A percentile compares a stretch with the other conserved stretches of the same genome.
Evolutionary conservation across 2,329 filamentous ascomycete species (phyloP).

Genomic region (Phaeosphaeriaceae sp.): DNA sequence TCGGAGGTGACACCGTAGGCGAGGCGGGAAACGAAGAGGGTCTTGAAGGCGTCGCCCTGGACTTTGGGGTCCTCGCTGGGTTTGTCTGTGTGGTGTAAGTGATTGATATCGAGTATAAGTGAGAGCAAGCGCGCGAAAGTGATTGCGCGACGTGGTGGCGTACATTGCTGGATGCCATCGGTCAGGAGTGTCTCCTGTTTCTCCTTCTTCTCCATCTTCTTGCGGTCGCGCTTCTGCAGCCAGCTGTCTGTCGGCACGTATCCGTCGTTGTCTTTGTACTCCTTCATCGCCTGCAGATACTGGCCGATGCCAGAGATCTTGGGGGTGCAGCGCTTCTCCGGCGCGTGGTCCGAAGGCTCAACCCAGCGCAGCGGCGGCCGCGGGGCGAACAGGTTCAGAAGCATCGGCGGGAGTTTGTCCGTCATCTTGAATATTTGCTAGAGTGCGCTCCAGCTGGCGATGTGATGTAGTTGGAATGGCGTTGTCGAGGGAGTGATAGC

Average conservation of each 20-base stretch:
- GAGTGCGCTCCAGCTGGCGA: conserved; percentile 45
- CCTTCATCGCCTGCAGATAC: conserved; percentile 74
- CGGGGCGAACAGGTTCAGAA: conserved; percentile 93
- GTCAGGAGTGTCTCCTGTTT: conserved; percentile 68
- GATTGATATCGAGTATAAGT: not conserved
- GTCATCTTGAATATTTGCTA: conserved; percentile 71
- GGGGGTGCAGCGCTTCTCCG: conserved; percentile 80
- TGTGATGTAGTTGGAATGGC: conserved; percentile 36
- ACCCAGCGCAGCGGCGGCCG: conserved; percentile 91
- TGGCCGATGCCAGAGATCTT: conserved; percentile 75
- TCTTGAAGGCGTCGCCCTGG: conserved; percentile 92
- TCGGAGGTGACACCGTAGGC: conserved; percentile 88
- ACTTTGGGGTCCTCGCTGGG: conserved; percentile 86
- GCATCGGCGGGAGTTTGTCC: conserved; percentile 91
- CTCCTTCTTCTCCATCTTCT: conserved; percentile 80
- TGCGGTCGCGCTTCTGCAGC: conserved; percentile 84
- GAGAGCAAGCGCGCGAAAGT: not conserved
- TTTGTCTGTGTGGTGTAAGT: conserved; percentile 65
- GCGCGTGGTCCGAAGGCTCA: conserved; percentile 79
- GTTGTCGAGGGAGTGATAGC: conserved; percentile 24
- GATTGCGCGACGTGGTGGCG: conserved; percentile 16
- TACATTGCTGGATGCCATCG: conserved; percentile 72
- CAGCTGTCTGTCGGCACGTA: conserved; percentile 90
- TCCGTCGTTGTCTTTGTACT: conserved; percentile 78
- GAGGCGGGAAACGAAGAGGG: conserved; percentile 87